These are phyloP conservation scores for Ustilago trichophora DNA, from an alignment of 1,284 basidiomycete species.

Conservation along the genomic window DNA sequence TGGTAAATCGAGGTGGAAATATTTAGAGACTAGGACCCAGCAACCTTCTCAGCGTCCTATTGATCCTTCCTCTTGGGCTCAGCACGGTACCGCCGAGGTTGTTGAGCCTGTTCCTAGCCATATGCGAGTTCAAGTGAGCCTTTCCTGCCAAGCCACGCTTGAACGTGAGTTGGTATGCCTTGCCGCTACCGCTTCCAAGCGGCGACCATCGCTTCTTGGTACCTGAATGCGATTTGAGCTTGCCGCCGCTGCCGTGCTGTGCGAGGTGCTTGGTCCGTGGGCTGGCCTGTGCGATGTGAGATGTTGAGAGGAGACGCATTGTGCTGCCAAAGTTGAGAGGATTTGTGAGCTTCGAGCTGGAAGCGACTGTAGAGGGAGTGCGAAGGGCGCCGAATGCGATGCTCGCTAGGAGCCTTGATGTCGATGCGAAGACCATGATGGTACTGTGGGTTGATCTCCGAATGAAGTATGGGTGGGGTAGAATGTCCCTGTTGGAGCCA, in stretches of 20 bases:
- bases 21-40: slow-evolving; percentile 46
- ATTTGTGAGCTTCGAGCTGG: not conserved
- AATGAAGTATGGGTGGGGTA: too few species aligned
- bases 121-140: slow-evolving; percentile 56
- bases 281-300: slow-evolving; percentile 5
- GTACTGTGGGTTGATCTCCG: too few species aligned
- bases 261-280: slow-evolving; percentile 43
- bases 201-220: slow-evolving; percentile 60
- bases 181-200: slow-evolving; percentile 44
- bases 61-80: slow-evolving; percentile 44
- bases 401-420: slow-evolving; percentile 21
- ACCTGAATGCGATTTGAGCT: slow-evolving; percentile 55
- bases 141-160: slow-evolving; percentile 52
- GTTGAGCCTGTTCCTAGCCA: slow-evolving; percentile 54
- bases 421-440: slow-evolving; percentile 20
- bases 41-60: slow-evolving; percentile 52
- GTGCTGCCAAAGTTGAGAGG: not conserved
- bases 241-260: slow-evolving; percentile 44
- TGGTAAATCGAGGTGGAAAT: too few species aligned
- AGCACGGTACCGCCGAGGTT: slow-evolving; percentile 46
- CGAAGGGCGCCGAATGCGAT: slow-evolving; percentile 18
- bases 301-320: slow-evolving; percentile 17
- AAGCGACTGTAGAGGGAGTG: slow-evolving; percentile 1
- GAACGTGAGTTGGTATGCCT: slow-evolving; percentile 46
- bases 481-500: too few species aligned